Percentiles rank a stretch among this genome's conserved stretches.
These are phyloP conservation scores for Septoria petroselini DNA, from an alignment of 2,329 filamentous ascomycete genomes.

Conservation along the genomic window DNA sequence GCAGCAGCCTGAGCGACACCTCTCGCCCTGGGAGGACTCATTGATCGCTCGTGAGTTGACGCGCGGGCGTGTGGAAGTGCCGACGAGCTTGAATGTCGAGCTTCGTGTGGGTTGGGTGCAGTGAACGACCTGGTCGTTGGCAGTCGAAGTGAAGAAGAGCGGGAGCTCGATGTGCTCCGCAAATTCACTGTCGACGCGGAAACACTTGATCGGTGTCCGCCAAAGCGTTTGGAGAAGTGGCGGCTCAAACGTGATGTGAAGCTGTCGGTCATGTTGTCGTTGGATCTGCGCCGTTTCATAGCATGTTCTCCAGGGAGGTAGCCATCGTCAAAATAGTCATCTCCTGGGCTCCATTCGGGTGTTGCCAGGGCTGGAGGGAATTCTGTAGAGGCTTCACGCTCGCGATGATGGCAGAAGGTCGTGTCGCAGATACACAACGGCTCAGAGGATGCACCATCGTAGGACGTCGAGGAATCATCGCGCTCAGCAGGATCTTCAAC, in stretches of 20 bases:
- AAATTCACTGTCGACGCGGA: constrained; percentile 29
- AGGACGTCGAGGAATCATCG: constrained; percentile 53
- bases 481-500: constrained; percentile 76
- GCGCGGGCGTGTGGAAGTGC: constrained; percentile 23
- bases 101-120: constrained; percentile 33
- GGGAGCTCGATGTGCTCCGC: constrained; percentile 38
- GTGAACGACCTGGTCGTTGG: constrained; percentile 66
- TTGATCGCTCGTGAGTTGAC: constrained; percentile 15
- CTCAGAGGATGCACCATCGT: constrained; percentile 34
- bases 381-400: constrained; percentile 14
- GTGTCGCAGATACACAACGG: constrained; percentile 69
- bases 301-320: constrained; percentile 53
- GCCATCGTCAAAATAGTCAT: constrained; percentile 59
- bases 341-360: constrained; percentile 37
- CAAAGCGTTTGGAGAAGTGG: constrained; percentile 49
- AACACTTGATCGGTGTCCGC: constrained; percentile 46
- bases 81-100: constrained; percentile 39
- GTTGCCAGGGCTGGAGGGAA: constrained; percentile 8
- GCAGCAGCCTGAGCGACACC: constrained; percentile 17
- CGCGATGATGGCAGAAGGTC: constrained; percentile 56
- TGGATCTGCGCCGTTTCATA: constrained; percentile 56
- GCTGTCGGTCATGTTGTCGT: constrained; percentile 60
- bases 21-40: constrained; percentile 21
- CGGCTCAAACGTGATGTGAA: constrained; percentile 64
- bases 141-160: constrained; percentile 68